Conservation (phyloP, 495 filamentous ascomycete genomes). For the Penicillium taxi region DNA sequence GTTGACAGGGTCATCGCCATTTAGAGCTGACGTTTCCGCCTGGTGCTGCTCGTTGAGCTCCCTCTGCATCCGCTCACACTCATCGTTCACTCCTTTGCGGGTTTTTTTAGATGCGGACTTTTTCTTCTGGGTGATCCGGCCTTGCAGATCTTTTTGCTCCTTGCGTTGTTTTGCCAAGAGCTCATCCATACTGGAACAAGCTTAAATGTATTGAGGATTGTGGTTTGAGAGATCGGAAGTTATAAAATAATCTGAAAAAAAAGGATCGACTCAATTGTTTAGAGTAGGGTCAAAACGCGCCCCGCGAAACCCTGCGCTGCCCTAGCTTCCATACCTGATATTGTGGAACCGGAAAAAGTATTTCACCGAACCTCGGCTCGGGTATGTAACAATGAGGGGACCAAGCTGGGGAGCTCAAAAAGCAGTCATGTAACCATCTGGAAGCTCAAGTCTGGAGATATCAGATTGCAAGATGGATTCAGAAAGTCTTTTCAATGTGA, state of each 20-base stretch:
- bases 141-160: slow-evolving; percentile 79
- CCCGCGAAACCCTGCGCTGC: slow-evolving; percentile 31
- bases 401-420: slow-evolving; percentile 9
- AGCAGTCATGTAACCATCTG: slow-evolving; percentile 4
- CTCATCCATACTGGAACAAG: slow-evolving; percentile 51
- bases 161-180: slow-evolving; percentile 75
- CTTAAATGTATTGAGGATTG: not conserved
- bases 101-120: slow-evolving; percentile 95
- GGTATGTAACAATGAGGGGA: slow-evolving; percentile 13
- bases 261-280: not conserved
- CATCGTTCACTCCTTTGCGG: slow-evolving; percentile 76
- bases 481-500: slow-evolving; percentile 49
- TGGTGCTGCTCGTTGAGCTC: slow-evolving; percentile 61
- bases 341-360: too few species aligned
- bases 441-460: not conserved
- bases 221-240: not conserved
- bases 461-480: slow-evolving; percentile 41
- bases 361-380: slow-evolving; percentile 19
- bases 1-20: slow-evolving; percentile 31
- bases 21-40: slow-evolving; percentile 54
- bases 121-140: slow-evolving; percentile 84
- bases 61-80: slow-evolving; percentile 67
- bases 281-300: slow-evolving; percentile 10
- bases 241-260: slow-evolving; percentile 1
- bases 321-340: slow-evolving; percentile 21